Evolutionary conservation across 495 filamentous ascomycete species (phyloP).

Genomic region (Penicillium roqueforti): DNA sequence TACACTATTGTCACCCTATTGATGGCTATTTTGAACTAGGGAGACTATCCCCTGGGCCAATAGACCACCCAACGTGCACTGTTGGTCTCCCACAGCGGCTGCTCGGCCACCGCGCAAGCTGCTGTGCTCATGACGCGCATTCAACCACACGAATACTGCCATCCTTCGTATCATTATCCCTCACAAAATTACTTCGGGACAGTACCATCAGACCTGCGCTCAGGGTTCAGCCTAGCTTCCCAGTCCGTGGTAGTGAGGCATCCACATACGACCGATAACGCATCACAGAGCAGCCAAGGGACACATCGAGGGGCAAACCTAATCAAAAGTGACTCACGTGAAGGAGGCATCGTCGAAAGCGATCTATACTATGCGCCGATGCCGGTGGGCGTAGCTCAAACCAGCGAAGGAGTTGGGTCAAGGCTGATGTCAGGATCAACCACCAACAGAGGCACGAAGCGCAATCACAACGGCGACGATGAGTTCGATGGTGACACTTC

Average conservation of each 20-base stretch:
- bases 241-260: slow-evolving; percentile 6
- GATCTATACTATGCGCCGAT: slow-evolving; percentile 12
- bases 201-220: background rate
- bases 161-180: slow-evolving; percentile 1
- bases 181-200: background rate
- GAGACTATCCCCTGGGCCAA: background rate
- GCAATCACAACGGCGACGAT: slow-evolving; percentile 6
- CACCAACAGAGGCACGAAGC: slow-evolving; percentile 15
- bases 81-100: background rate
- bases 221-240: slow-evolving; percentile 2
- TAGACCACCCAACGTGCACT: background rate
- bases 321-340: background rate
- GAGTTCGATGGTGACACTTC: slow-evolving; percentile 18
- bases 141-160: slow-evolving; percentile 5
- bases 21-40: background rate
- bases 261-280: background rate
- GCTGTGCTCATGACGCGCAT: slow-evolving; percentile 2
- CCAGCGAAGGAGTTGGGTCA: background rate
- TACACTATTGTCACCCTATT: background rate
- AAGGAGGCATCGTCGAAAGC: background rate
- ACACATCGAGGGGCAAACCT: background rate
- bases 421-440: background rate
- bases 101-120: background rate
- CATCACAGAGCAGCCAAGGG: slow-evolving; percentile 7
- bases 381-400: slow-evolving; percentile 1